Percentiles rank a stretch among this genome's conserved stretches.
Evolutionary conservation across 2,329 filamentous ascomycete genomes (phyloP).

Genomic region (Trichoderma atroviride): DNA sequence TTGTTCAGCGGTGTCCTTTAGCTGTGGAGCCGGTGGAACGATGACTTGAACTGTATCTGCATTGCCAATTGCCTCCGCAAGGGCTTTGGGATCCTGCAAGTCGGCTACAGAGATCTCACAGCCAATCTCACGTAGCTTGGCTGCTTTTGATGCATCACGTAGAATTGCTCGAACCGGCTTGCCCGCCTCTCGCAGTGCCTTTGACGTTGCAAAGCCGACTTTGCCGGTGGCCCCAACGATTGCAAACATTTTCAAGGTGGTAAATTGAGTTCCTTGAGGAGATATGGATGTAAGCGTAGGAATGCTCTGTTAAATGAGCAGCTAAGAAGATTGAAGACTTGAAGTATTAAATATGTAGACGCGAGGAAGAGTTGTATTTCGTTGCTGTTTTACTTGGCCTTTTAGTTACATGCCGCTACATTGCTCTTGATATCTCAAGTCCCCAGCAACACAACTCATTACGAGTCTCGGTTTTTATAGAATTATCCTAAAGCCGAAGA

Average conservation of each 20-base stretch:
- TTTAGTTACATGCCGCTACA: background rate
- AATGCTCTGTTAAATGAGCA: background rate
- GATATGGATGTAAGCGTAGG: background rate
- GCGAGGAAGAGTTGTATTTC: background rate
- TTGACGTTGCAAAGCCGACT: background rate
- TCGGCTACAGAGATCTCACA: slow-evolving; percentile 2
- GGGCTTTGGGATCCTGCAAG: background rate
- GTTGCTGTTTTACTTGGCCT: background rate
- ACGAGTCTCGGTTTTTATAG: background rate
- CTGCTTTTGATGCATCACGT: background rate
- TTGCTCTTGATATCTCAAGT: background rate
- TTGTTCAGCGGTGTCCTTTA: background rate
- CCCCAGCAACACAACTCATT: background rate
- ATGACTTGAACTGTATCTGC: slow-evolving; percentile 1
- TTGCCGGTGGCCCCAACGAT: background rate
- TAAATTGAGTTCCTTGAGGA: background rate
- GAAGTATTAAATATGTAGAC: background rate
- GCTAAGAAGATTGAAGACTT: background rate
- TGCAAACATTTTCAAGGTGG: background rate
- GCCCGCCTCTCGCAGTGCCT: background rate
- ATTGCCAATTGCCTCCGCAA: background rate
- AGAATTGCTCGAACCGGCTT: background rate
- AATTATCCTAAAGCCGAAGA: background rate
- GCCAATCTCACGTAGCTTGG: background rate
- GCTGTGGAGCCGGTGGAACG: background rate